Evolutionary conservation across 108 stramenopile genomes (phyloP).

Genomic region (Cylindrotheca fusiformis): DNA sequence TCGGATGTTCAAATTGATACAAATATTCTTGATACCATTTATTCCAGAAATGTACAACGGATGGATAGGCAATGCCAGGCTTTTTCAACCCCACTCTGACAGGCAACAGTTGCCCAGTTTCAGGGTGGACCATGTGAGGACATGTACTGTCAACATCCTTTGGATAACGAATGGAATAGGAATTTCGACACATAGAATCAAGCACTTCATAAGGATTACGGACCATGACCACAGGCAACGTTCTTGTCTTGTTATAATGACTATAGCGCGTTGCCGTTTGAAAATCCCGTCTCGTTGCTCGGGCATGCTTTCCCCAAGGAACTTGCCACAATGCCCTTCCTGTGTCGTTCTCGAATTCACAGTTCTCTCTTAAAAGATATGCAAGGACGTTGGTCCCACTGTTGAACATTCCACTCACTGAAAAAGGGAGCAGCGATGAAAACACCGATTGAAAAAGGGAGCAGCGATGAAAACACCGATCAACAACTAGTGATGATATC

Average conservation of each 20-base stretch:
- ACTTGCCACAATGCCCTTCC: constrained; percentile 4
- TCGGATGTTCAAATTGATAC: constrained; percentile 31
- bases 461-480: too few species aligned
- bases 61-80: constrained; percentile 11
- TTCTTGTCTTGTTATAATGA: constrained; percentile 10
- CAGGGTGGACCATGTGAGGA: constrained; percentile 8
- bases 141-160: constrained; percentile 11
- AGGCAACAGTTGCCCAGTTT: not conserved
- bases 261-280: not conserved
- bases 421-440: too few species aligned
- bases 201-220: constrained; percentile 7
- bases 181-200: constrained; percentile 14
- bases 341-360: not conserved
- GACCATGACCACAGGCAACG: constrained; percentile 6
- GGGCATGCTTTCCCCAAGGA: constrained; percentile 13
- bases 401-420: constrained; percentile 14
- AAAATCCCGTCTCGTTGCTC: not conserved
- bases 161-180: constrained; percentile 4
- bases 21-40: constrained; percentile 53
- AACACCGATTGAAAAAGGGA: too few species aligned
- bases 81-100: not conserved
- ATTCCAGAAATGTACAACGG: constrained; percentile 58
- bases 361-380: not conserved
- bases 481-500: too few species aligned
- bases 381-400: constrained; percentile 13